Evolutionary conservation across 192 early-diverging fungal species (phyloP).

Genomic region (Podila horticola): DNA sequence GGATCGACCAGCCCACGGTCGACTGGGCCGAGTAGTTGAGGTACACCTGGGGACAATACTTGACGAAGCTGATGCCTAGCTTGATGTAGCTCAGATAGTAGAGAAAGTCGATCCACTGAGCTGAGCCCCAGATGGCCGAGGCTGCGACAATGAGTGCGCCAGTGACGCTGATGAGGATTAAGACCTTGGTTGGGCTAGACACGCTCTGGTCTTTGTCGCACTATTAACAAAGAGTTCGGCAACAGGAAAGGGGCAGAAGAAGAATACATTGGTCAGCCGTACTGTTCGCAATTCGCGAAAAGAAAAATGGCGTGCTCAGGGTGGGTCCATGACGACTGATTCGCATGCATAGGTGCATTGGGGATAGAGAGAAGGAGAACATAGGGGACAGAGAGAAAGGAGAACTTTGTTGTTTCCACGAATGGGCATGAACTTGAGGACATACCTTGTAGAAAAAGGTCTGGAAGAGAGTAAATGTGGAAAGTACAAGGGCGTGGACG

Average conservation of each 20-base stretch:
- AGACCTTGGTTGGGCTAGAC: constrained; percentile 45
- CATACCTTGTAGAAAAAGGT: constrained; percentile 74
- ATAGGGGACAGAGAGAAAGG: too few relatives aligned
- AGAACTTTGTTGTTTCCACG: too few relatives aligned
- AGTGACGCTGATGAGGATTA: constrained; percentile 52
- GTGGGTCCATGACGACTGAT: background rate
- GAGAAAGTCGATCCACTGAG: constrained; percentile 68
- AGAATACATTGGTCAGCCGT: background rate
- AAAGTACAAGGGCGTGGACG: constrained; percentile 80
- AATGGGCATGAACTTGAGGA: too few relatives aligned
- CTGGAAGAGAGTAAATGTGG: constrained; percentile 69
- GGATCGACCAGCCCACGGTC: constrained; percentile 92
- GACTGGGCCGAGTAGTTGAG: constrained; percentile 79
- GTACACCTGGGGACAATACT: constrained; percentile 80
- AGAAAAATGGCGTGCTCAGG: constrained; percentile 11
- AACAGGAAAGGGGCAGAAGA: constrained; percentile 2
- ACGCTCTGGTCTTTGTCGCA: constrained; percentile 55
- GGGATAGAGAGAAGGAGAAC: too few relatives aligned
- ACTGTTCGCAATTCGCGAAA: background rate
- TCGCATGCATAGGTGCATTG: too few relatives aligned
- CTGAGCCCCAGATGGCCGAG: background rate
- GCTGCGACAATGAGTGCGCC: background rate
- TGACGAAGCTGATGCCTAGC: constrained; percentile 80
- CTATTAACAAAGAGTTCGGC: constrained; percentile 18
- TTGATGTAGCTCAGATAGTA: constrained; percentile 85